Conservation (phyloP, 805 yeast genomes). For the Sugiyamaella boreocaroliniensis region DNA sequence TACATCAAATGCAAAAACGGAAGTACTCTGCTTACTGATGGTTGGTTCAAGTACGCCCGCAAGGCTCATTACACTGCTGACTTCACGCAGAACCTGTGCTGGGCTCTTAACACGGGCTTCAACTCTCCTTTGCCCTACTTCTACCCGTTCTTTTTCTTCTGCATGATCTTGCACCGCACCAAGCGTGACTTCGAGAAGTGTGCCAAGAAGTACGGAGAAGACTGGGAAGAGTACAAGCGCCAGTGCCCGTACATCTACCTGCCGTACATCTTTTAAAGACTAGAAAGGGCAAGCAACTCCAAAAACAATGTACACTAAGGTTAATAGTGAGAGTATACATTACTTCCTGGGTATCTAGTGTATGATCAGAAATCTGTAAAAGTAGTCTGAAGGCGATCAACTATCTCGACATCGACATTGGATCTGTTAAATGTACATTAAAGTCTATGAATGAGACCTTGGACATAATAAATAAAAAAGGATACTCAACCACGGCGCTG, state of each 20-base stretch:
- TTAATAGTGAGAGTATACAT: background rate
- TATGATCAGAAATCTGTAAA: background rate
- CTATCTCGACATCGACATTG: too few relatives aligned
- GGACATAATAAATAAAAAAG: conserved; percentile 1
- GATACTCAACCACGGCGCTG: background rate
- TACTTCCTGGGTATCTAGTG: background rate
- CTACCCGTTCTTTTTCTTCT: conserved; percentile 84
- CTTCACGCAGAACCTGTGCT: conserved; percentile 74
- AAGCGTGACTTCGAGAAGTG: conserved; percentile 82
- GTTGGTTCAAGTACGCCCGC: conserved; percentile 92
- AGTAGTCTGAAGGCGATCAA: background rate
- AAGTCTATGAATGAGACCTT: background rate
- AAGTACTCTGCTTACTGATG: conserved; percentile 77
- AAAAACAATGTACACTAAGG: background rate
- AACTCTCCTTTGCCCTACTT: conserved; percentile 91
- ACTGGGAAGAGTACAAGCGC: conserved; percentile 81
- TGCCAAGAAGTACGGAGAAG: conserved; percentile 81
- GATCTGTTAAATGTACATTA: background rate
- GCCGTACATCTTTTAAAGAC: conserved; percentile 64
- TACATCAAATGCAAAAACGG: conserved; percentile 84
- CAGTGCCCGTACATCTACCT: conserved; percentile 89
- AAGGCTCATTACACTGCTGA: conserved; percentile 95
- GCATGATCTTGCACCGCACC: conserved; percentile 84
- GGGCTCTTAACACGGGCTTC: conserved; percentile 91
- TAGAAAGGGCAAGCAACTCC: background rate